These are phyloP conservation scores for Boletus sp. DNA, from an alignment of 768 basidiomycete genomes.

Conservation along the genomic window DNA sequence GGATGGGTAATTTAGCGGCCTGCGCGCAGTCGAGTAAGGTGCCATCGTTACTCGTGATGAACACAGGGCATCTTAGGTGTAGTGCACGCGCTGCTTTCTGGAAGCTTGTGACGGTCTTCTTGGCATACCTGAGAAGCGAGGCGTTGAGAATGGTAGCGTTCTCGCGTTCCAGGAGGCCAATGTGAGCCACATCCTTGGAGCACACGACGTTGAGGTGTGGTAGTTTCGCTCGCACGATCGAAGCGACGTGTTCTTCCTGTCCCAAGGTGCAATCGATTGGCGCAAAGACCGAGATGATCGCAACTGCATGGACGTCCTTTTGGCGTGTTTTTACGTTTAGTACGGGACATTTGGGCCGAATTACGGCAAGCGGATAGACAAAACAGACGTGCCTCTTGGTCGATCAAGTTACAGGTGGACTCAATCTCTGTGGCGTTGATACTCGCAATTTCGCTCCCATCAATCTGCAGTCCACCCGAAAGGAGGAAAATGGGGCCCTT, in stretches of 20 bases:
- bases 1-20: conserved; percentile 56
- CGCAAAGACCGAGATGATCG: conserved; percentile 47
- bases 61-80: conserved; percentile 46
- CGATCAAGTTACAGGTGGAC: conserved; percentile 41
- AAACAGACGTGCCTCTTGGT: conserved; percentile 22
- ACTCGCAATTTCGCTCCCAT: conserved; percentile 41
- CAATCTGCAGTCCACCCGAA: conserved; percentile 45
- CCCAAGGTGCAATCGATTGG: conserved; percentile 42
- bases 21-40: conserved; percentile 47
- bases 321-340: conserved; percentile 3
- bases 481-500: conserved; percentile 33
- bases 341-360: background rate
- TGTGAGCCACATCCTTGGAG: conserved; percentile 54
- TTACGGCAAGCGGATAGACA: background rate
- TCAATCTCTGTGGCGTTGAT: conserved; percentile 44
- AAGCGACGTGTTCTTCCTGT: conserved; percentile 47
- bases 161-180: conserved; percentile 61
- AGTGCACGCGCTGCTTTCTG: conserved; percentile 47
- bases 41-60: conserved; percentile 60
- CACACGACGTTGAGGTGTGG: conserved; percentile 46
- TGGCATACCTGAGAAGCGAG: conserved; percentile 57
- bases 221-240: conserved; percentile 40
- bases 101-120: conserved; percentile 53
- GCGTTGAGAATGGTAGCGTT: conserved; percentile 69
- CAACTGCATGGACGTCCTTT: conserved; percentile 34